Conservation (phyloP, 495 filamentous ascomycete genomes). For the Penicillium canariense region DNA sequence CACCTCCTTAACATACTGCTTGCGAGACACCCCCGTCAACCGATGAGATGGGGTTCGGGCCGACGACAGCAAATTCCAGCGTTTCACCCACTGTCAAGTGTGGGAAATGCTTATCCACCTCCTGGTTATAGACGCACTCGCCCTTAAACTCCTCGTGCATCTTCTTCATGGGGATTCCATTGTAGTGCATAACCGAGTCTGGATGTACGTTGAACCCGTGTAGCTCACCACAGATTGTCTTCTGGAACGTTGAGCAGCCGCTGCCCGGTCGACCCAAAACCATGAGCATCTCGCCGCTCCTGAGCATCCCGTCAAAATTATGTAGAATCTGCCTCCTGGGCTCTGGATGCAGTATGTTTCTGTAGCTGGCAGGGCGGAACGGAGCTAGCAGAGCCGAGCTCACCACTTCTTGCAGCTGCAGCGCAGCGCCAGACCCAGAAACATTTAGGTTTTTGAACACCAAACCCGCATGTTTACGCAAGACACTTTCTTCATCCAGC, state of each 20-base stretch:
- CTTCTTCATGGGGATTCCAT: background rate
- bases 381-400: slow-evolving; percentile 37
- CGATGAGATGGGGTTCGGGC: background rate
- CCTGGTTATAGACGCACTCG: background rate
- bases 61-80: background rate
- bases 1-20: background rate
- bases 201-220: slow-evolving; percentile 59
- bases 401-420: slow-evolving; percentile 53
- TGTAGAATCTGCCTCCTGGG: slow-evolving; percentile 52
- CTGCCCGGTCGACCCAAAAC: slow-evolving; percentile 67
- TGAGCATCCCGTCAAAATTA: slow-evolving; percentile 61
- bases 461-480: slow-evolving; percentile 32
- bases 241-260: slow-evolving; percentile 64
- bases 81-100: background rate
- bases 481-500: background rate
- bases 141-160: background rate
- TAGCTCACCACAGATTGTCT: slow-evolving; percentile 62
- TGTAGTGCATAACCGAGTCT: slow-evolving; percentile 37
- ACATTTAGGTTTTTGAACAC: slow-evolving; percentile 50
- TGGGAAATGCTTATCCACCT: background rate
- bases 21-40: background rate
- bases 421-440: slow-evolving; percentile 48
- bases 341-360: background rate
- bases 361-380: slow-evolving; percentile 18
- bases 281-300: slow-evolving; percentile 68